Evolutionary conservation across 768 basidiomycete species (phyloP).

Genomic region (Boletus bicolor): DNA sequence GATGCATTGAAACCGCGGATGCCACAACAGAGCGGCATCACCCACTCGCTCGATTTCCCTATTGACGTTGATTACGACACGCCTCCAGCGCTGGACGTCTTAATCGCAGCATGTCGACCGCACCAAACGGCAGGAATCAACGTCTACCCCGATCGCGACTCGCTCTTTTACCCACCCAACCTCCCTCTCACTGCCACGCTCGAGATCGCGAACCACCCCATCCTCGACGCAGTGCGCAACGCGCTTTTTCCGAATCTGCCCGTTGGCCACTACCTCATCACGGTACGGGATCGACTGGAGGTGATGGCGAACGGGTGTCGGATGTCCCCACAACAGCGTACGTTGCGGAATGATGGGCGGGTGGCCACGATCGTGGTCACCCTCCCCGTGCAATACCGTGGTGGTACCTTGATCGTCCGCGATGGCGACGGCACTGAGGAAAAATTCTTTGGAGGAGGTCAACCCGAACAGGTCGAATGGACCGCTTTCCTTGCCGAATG

Average conservation of each 20-base stretch:
- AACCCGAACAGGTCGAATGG: conserved; percentile 73
- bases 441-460: conserved; percentile 59
- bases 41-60: conserved; percentile 79
- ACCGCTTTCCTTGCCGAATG: conserved; percentile 71
- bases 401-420: conserved; percentile 61
- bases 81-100: conserved; percentile 74
- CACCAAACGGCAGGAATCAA: conserved; percentile 53
- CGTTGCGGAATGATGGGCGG: conserved; percentile 59
- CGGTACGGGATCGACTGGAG: conserved; percentile 66
- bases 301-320: conserved; percentile 59
- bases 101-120: conserved; percentile 70
- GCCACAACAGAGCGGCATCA: conserved; percentile 60
- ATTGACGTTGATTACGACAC: conserved; percentile 72
- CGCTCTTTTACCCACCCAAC: conserved; percentile 68
- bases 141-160: conserved; percentile 57
- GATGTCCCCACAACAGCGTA: conserved; percentile 52
- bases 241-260: conserved; percentile 72
- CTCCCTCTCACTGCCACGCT: conserved; percentile 73
- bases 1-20: neutral
- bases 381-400: conserved; percentile 70
- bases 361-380: conserved; percentile 72
- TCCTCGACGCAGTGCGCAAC: conserved; percentile 71
- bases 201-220: conserved; percentile 78
- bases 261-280: conserved; percentile 65
- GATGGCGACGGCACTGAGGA: conserved; percentile 56